Conservation (phyloP, 2,329 filamentous ascomycete genomes). For the Colletotrichum abscissum region DNA sequence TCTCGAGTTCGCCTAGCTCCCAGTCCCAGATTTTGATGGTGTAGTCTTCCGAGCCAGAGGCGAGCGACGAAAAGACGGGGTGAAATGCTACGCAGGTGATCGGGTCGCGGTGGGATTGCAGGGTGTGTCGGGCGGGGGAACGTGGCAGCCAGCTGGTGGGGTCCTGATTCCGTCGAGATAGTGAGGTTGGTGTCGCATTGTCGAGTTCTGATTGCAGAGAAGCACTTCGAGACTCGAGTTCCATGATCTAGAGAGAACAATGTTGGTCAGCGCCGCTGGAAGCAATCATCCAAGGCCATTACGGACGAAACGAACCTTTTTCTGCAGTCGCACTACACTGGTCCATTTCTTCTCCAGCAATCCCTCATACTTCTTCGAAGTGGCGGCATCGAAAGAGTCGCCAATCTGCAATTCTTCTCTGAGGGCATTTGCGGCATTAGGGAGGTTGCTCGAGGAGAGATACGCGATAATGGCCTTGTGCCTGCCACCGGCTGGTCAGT, state of each 20-base stretch:
- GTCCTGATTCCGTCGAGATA: conserved; percentile 84
- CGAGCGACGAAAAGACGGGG: conserved; percentile 89
- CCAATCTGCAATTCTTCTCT: conserved; percentile 81
- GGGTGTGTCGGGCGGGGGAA: conserved; percentile 81
- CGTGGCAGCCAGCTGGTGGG: conserved; percentile 88
- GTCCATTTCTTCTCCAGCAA: conserved; percentile 99
- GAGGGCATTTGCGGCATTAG: conserved; percentile 76
- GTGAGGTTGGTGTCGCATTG: conserved; percentile 79
- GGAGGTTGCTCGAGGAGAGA: conserved; percentile 77
- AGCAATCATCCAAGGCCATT: background rate
- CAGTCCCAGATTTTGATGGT: conserved; percentile 99
- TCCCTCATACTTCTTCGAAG: conserved; percentile 93
- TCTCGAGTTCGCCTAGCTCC: conserved; percentile 90
- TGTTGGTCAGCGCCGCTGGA: background rate
- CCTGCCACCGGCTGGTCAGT: conserved; percentile 57
- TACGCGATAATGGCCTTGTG: conserved; percentile 97
- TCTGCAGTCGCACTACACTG: conserved; percentile 91
- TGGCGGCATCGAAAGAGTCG: conserved; percentile 78
- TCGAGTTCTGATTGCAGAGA: conserved; percentile 86
- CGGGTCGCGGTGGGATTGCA: conserved; percentile 84
- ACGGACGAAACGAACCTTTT: conserved; percentile 74
- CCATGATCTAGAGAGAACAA: conserved; percentile 80
- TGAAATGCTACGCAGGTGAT: conserved; percentile 94
- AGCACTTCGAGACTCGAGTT: conserved; percentile 82
- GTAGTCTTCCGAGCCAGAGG: conserved; percentile 90